A percentile compares a stretch with the other conserved stretches of the same genome.
These are phyloP conservation scores for Cyclocybe cylindracea DNA, from an alignment of 768 basidiomycete genomes.

Conservation along the genomic window DNA sequence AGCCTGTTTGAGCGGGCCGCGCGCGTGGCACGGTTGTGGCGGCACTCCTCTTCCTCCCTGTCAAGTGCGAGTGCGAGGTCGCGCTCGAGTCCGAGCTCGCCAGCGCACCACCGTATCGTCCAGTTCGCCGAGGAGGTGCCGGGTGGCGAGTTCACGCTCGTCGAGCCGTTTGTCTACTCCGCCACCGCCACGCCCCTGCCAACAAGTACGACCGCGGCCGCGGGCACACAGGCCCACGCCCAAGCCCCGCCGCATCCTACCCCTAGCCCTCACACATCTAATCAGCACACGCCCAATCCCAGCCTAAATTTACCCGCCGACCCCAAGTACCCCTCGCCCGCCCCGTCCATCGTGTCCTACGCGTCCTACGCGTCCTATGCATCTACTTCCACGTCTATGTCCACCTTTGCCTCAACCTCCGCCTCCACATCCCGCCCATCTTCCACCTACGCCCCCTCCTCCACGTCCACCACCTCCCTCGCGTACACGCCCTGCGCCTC, in stretches of 20 bases:
- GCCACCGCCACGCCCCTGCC: neutral
- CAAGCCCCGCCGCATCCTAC: conserved; percentile 3
- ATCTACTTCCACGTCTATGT: too few species aligned
- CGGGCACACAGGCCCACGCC: neutral
- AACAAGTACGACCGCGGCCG: neutral
- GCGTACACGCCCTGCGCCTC: neutral
- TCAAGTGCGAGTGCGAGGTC: neutral
- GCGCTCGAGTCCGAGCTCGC: neutral
- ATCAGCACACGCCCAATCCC: too few species aligned
- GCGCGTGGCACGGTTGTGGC: conserved; percentile 30
- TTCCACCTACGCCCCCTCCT: conserved; percentile 6
- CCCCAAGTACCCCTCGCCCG: conserved; percentile 12
- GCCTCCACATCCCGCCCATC: too few species aligned
- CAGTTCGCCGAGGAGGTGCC: conserved; percentile 34
- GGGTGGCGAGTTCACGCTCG: conserved; percentile 34
- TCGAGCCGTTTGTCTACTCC: conserved; percentile 15
- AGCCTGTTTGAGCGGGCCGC: conserved; percentile 40
- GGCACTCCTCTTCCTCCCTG: neutral
- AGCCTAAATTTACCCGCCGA: neutral
- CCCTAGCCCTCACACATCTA: too few species aligned
- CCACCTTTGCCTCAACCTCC: too few species aligned
- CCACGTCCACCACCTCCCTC: conserved; percentile 7
- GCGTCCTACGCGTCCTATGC: too few species aligned
- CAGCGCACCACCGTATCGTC: conserved; percentile 23
- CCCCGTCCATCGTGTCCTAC: conserved; percentile 14